Percentiles rank a stretch among this genome's conserved stretches.
Conservation (phyloP, 768 basidiomycete species). For the Tephrocybe sp. region DNA sequence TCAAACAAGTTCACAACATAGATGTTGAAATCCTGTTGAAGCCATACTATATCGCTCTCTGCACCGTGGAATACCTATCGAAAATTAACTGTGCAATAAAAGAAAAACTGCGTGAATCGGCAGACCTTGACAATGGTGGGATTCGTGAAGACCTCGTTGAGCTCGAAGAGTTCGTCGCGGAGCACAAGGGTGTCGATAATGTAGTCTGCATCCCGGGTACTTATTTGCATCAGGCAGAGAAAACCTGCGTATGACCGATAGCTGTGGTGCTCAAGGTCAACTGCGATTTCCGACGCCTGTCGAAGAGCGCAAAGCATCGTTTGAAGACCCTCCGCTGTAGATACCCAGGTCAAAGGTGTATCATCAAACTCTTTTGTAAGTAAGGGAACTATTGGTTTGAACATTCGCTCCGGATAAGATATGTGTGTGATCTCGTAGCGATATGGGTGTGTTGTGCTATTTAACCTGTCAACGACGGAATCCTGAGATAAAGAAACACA, state of each 20-base stretch:
- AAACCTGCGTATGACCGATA: conserved; percentile 85
- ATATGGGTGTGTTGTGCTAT: conserved; percentile 70
- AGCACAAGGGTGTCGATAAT: conserved; percentile 81
- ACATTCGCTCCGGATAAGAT: conserved; percentile 69
- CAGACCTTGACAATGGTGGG: conserved; percentile 82
- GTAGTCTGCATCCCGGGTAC: conserved; percentile 82
- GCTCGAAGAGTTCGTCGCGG: conserved; percentile 67
- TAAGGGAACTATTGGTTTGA: conserved; percentile 48
- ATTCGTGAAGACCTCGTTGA: conserved; percentile 86
- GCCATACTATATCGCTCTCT: conserved; percentile 92
- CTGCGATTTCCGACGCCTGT: conserved; percentile 73
- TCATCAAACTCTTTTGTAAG: conserved; percentile 60
- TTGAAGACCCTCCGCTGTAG: conserved; percentile 53
- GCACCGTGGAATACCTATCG: conserved; percentile 90
- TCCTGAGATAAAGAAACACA: conserved; percentile 12
- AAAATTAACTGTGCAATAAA: neutral
- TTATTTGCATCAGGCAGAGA: conserved; percentile 91
- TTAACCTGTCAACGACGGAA: neutral
- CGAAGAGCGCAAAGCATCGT: conserved; percentile 70
- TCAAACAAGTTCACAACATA: conserved; percentile 97
- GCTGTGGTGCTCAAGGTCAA: conserved; percentile 94
- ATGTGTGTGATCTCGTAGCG: conserved; percentile 80
- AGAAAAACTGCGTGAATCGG: neutral
- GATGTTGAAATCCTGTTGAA: conserved; percentile 93
- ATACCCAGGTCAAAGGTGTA: conserved; percentile 72